These are phyloP conservation scores for Pseudomonodictys pantanalensis DNA, from an alignment of 495 filamentous ascomycete species.

Conservation along the genomic window DNA sequence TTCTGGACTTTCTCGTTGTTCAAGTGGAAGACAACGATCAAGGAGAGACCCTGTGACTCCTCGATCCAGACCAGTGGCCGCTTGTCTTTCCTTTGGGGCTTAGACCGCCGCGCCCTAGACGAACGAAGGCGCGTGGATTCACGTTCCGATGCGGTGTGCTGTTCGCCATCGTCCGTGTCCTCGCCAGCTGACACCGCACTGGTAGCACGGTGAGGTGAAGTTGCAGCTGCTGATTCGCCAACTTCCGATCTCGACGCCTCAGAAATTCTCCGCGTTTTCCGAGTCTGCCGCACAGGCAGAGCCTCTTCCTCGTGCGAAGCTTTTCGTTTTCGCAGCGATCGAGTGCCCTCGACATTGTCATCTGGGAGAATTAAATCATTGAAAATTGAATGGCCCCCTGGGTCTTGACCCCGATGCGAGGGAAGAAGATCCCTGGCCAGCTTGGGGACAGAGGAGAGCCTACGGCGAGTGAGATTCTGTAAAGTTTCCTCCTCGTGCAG, in stretches of 20 bases:
- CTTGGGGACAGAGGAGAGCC: conserved; percentile 43
- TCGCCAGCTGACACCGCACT: conserved; percentile 20
- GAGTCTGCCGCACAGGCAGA: conserved; percentile 33
- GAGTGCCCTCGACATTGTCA: conserved; percentile 80
- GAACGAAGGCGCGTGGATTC: conserved; percentile 30
- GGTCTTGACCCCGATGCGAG: conserved; percentile 61
- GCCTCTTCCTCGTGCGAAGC: conserved; percentile 55
- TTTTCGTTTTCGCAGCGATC: conserved; percentile 84
- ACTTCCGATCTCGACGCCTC: conserved; percentile 16
- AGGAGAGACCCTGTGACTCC: conserved; percentile 39
- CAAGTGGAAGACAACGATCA: conserved; percentile 60
- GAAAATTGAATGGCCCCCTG: conserved; percentile 84
- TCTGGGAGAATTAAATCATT: conserved; percentile 74
- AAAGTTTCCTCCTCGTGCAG: conserved; percentile 40
- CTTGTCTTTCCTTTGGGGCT: conserved; percentile 32
- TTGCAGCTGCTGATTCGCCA: conserved; percentile 20
- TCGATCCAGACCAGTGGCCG: conserved; percentile 37
- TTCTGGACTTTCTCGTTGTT: conserved; percentile 56
- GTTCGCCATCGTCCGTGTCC: conserved; percentile 33
- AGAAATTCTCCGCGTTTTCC: conserved; percentile 39
- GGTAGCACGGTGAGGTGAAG: conserved; percentile 16
- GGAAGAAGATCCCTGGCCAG: conserved; percentile 71
- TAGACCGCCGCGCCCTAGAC: conserved; percentile 38
- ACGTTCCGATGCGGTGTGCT: conserved; percentile 23
- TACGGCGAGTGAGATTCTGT: conserved; percentile 37